Evolutionary conservation across 2,329 filamentous ascomycete genomes (phyloP).

Genomic region (Metarhizium album): DNA sequence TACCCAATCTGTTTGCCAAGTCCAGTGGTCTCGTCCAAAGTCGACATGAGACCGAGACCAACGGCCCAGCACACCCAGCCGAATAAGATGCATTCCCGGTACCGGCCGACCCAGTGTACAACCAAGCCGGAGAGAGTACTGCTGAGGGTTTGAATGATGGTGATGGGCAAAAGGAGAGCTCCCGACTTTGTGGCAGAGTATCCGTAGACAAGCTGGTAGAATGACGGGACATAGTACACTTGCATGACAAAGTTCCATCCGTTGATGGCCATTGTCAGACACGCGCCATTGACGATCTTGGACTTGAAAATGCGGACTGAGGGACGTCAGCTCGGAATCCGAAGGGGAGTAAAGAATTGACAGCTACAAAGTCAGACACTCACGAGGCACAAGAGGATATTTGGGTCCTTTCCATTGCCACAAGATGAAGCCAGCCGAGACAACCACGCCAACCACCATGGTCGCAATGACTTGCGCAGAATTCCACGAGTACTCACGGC

Average conservation of each 20-base stretch:
- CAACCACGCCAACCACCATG: slow-evolving; percentile 35
- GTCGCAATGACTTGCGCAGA: slow-evolving; percentile 44
- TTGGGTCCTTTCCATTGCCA: slow-evolving; percentile 41
- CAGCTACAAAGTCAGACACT: slow-evolving; percentile 9
- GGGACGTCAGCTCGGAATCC: neutral
- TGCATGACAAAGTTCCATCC: slow-evolving; percentile 51
- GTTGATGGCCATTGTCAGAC: slow-evolving; percentile 46
- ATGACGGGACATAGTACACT: slow-evolving; percentile 35
- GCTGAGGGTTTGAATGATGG: slow-evolving; percentile 32
- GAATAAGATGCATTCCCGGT: slow-evolving; percentile 42
- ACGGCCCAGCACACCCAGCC: slow-evolving; percentile 42
- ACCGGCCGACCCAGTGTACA: slow-evolving; percentile 41
- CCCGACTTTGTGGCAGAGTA: slow-evolving; percentile 31
- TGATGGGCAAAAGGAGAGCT: slow-evolving; percentile 30
- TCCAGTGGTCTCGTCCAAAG: slow-evolving; percentile 33
- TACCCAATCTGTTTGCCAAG: slow-evolving; percentile 45
- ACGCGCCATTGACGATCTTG: slow-evolving; percentile 42
- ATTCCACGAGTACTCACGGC: slow-evolving; percentile 45
- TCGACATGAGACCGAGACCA: slow-evolving; percentile 41
- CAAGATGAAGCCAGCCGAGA: slow-evolving; percentile 38
- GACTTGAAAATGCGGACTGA: slow-evolving; percentile 42
- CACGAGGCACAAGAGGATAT: slow-evolving; percentile 36
- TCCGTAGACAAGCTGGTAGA: slow-evolving; percentile 34
- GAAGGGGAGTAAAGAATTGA: slow-evolving; percentile 10
- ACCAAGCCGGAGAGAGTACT: slow-evolving; percentile 41